Base-by-base conservation (phyloP, 352 stramenopile species). In the Aphanomyces invadans region DNA sequence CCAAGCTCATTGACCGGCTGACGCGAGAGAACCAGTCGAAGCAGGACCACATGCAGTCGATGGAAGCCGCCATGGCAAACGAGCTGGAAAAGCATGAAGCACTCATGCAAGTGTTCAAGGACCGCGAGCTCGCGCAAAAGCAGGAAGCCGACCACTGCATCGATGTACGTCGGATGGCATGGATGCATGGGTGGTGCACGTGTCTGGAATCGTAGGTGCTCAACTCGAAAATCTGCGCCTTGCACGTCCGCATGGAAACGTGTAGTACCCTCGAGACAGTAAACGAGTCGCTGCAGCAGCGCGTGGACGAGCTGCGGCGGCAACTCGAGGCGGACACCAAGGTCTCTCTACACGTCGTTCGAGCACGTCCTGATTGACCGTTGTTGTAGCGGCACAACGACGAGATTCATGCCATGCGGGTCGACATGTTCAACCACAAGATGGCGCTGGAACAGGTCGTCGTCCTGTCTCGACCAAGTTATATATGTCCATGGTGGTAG, bases 371-470 rank as follows among this genome's bases (percentile, higher is more conserved):
- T 62, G n/a, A 23, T 12, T 48, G 2, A 4, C 17, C 33, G 23
- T 17, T 7, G 29, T 15, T 17, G 29, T 65, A 79, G 53, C 75
- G 31, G 7, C 81, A 90, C 55, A 79, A 77, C 7, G 77, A 90
- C 23, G 78, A 90, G 70, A 87, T 90, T 57, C 80, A 90, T 65
- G 86, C 87, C 70, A 78, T 90, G 48, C 76, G 80, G 9, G 72
- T 90, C 39, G 82, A 90, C 64, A 88, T 89, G 80, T 90, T 90
- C 65, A 90, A 90, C 60, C 82, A 89, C 76, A 90, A 89, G 60
- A 89, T 90, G 80, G 80, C 80, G 36, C 73, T 90, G 28, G 82
- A 90, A 68, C 88, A 90, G 77, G 79, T 87, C n/a, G n/a, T n/a
- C n/a, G n/a, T n/a, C n/a, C n/a, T n/a, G n/a, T n/a, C n/a, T n/a